These are phyloP conservation scores for Rhodosporidiobolus sp. DNA, from an alignment of 768 basidiomycete genomes.

Conservation along the genomic window DNA sequence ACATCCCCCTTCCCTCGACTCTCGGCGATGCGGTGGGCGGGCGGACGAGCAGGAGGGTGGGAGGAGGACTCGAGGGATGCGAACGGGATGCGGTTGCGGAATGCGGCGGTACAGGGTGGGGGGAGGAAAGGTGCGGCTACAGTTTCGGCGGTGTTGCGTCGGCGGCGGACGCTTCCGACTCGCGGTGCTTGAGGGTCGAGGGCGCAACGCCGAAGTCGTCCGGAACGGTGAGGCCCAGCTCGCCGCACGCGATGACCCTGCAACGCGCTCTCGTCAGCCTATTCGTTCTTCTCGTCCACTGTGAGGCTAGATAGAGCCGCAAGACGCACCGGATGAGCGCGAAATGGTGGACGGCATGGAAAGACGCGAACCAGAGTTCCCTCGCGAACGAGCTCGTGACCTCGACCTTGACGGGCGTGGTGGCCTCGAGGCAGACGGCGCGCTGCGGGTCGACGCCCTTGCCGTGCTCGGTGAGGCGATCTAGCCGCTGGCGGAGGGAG, in stretches of 20 bases:
- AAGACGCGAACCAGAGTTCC: constrained; percentile 36
- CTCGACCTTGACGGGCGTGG: constrained; percentile 29
- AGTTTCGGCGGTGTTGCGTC: constrained; percentile 16
- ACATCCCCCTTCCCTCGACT: not conserved
- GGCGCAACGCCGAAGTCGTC: constrained; percentile 43
- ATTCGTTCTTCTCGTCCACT: too few species aligned
- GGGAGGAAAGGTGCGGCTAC: not conserved
- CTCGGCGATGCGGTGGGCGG: not conserved
- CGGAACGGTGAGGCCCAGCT: constrained; percentile 26
- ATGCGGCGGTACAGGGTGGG: too few species aligned
- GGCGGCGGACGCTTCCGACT: not conserved
- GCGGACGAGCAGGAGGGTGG: too few species aligned
- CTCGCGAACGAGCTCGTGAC: constrained; percentile 31
- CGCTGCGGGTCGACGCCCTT: not conserved
- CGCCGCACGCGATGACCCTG: constrained; percentile 35
- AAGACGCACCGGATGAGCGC: constrained; percentile 20
- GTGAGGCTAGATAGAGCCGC: not conserved
- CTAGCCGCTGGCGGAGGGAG: constrained; percentile 12
- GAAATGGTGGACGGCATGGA: constrained; percentile 36
- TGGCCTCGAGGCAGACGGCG: constrained; percentile 22
- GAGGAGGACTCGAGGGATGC: too few species aligned
- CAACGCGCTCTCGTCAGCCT: not conserved
- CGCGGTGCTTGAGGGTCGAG: constrained; percentile 30
- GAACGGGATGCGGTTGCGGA: too few species aligned
- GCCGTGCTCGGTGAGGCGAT: not conserved